phyloP scores from a whole-genome alignment of 805 yeast species.

The Saccharomycopsis babjevae region DNA sequence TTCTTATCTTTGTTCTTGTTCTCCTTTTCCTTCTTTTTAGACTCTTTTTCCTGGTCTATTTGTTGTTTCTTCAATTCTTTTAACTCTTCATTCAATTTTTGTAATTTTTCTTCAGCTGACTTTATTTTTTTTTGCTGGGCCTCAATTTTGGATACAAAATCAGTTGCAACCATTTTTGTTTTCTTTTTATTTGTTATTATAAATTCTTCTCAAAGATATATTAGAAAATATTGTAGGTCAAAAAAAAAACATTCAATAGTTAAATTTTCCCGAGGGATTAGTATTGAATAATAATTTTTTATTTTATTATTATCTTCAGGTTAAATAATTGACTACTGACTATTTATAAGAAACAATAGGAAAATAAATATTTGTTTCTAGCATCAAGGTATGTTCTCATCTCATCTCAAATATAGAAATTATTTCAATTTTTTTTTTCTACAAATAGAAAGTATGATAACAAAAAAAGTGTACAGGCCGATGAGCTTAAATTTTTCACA shows the following conservation, averaged over 20 bases:
- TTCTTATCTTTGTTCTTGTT: background rate
- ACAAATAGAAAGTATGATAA: background rate
- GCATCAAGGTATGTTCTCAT: background rate
- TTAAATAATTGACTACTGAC: too few relatives aligned
- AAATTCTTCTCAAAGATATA: background rate
- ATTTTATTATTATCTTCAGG: too few relatives aligned
- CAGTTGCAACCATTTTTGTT: background rate
- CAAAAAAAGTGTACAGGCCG: background rate
- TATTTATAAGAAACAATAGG: background rate
- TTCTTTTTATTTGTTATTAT: background rate
- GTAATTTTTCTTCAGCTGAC: conserved; percentile 18
- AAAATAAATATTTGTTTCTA: background rate
- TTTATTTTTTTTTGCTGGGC: conserved; percentile 19
- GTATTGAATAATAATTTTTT: background rate
- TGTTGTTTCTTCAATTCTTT: conserved; percentile 14
- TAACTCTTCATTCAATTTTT: conserved; percentile 19
- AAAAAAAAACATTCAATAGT: too few relatives aligned
- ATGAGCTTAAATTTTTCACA: background rate
- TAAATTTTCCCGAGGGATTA: background rate
- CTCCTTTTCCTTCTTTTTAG: background rate
- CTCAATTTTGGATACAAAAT: background rate
- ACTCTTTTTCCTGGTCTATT: conserved; percentile 16
- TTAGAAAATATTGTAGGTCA: background rate
- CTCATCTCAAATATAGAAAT: background rate
- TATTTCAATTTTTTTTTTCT: background rate